phyloP scores from a whole-genome alignment of 164 flowering plant species.

The Sedum album region DNA sequence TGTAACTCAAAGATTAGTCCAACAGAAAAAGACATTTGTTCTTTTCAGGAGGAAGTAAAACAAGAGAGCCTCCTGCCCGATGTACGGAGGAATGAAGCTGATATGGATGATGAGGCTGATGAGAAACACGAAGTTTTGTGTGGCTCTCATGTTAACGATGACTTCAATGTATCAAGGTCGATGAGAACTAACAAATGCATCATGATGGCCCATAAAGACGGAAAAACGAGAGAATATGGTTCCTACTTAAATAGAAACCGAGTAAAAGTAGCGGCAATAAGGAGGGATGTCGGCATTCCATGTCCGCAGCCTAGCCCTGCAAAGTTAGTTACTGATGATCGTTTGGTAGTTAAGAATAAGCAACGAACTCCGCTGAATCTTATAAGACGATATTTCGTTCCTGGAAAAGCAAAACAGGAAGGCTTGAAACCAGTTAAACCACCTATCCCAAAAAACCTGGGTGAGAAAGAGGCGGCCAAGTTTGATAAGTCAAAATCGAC shows the following conservation, averaged over 20 bases:
- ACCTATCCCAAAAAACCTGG: conserved; percentile 17
- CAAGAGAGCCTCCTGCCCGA: conserved; percentile 24
- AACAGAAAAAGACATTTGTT: conserved; percentile 35
- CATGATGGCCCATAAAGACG: conserved; percentile 73
- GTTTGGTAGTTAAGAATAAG: conserved; percentile 35
- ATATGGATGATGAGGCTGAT: conserved; percentile 14
- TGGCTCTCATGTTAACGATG: conserved; percentile 25
- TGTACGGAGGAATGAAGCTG: conserved; percentile 27
- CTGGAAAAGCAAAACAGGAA: conserved; percentile 38
- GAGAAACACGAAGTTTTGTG: conserved; percentile 30
- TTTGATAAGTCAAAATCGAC: conserved; percentile 24
- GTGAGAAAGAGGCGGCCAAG: conserved; percentile 21
- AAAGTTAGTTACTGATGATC: conserved; percentile 54
- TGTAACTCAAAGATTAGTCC: conserved; percentile 34
- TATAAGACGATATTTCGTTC: conserved; percentile 45
- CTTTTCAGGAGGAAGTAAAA: conserved; percentile 40
- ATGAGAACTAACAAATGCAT: conserved; percentile 61
- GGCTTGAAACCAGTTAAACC: conserved; percentile 29
- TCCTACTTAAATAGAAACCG: conserved; percentile 75
- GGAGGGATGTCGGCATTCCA: conserved; percentile 52
- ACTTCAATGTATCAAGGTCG: conserved; percentile 33
- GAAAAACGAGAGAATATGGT: conserved; percentile 62
- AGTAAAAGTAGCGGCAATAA: conserved; percentile 25
- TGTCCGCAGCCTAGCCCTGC: conserved; percentile 50
- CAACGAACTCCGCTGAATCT: conserved; percentile 48